Evolutionary conservation across 2,329 filamentous ascomycete genomes (phyloP), one percentile per base, ranked within the genome.

Genomic region (Arthrobotrys pseudoclavata): DNA sequence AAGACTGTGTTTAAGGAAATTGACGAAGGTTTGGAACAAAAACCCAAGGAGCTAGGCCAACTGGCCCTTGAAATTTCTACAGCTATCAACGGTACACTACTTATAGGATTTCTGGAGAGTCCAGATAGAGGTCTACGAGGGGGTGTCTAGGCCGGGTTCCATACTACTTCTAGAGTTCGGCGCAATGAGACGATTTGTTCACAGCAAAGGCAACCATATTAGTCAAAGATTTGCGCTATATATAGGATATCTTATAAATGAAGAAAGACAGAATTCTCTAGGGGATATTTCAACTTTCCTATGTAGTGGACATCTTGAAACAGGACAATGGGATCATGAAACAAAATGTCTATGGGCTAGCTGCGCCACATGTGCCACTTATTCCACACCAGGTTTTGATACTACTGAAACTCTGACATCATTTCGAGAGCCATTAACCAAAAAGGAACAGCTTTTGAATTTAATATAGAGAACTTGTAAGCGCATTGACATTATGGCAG

Each of bases 231-330:
- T n/a, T 18, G 2, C 34, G 15, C 50, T 53, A 53, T 53, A 53
- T 31, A 29, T 31, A 29, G 24, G 9, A 2, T 31, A 18, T 53
- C 18, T 53, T 31, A 18, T n/a, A 31, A 26, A 7, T 31, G 26
- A 12, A 53, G 26, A 53, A 53, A 53, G 50, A 45, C 42, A 53
- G 13, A n/a, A 53, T 29, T 53, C 50, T 31, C 9, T 53, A 45
- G 20, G 4, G 42, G 26, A 26, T 6, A 53, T 53, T 9, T 53
- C 50, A 10, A 29, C 24, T 29, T n/a, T 18, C 24, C 50, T 29
- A 53, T 29, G 13, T 31, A 6, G 50, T 53, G 13, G 2, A 34
- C 1, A 15, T 37, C 6, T 20, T 57, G 52, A 57, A 37, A 57
- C 52, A 12, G 22, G 29, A 57, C 22, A 57, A 22, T 15, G 52